These are phyloP conservation scores for Penicillium parvum DNA, from an alignment of 495 filamentous ascomycete genomes.

Conservation along the genomic window DNA sequence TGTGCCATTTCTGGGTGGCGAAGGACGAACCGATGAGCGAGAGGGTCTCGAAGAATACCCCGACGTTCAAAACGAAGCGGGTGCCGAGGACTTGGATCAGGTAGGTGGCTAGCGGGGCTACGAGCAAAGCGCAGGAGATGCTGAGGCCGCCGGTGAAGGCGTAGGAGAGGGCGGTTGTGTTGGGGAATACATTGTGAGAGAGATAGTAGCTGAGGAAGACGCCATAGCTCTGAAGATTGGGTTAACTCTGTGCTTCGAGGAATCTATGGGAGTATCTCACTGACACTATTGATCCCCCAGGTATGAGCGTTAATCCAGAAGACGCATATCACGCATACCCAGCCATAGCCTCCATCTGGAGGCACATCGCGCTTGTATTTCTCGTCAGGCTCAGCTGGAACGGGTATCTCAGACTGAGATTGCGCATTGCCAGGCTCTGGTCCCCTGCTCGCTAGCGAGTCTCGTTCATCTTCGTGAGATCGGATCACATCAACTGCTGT, in stretches of 20 bases:
- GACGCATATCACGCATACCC: slow-evolving; percentile 48
- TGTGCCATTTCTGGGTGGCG: slow-evolving; percentile 64
- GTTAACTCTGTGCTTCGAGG: neutral
- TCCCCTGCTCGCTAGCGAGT: slow-evolving; percentile 8
- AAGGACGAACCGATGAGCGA: slow-evolving; percentile 65
- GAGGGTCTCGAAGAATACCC: slow-evolving; percentile 54
- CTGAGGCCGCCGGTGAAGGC: slow-evolving; percentile 73
- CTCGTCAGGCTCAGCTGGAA: slow-evolving; percentile 17
- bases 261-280: slow-evolving; percentile 23
- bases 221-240: slow-evolving; percentile 45
- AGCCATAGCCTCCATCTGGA: slow-evolving; percentile 54
- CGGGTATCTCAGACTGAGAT: slow-evolving; percentile 9
- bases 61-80: slow-evolving; percentile 53
- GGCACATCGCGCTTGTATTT: slow-evolving; percentile 37
- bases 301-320: slow-evolving; percentile 54
- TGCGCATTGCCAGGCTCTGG: slow-evolving; percentile 5
- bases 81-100: slow-evolving; percentile 52
- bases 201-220: slow-evolving; percentile 73
- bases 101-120: slow-evolving; percentile 61
- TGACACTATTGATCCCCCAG: slow-evolving; percentile 51
- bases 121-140: slow-evolving; percentile 58
- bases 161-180: slow-evolving; percentile 55
- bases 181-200: slow-evolving; percentile 52
- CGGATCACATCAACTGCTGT: slow-evolving; percentile 33
- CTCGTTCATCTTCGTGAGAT: slow-evolving; percentile 25